Base-by-base conservation (phyloP, 148 eudicot species). In the Camellia sinensis region DNA sequence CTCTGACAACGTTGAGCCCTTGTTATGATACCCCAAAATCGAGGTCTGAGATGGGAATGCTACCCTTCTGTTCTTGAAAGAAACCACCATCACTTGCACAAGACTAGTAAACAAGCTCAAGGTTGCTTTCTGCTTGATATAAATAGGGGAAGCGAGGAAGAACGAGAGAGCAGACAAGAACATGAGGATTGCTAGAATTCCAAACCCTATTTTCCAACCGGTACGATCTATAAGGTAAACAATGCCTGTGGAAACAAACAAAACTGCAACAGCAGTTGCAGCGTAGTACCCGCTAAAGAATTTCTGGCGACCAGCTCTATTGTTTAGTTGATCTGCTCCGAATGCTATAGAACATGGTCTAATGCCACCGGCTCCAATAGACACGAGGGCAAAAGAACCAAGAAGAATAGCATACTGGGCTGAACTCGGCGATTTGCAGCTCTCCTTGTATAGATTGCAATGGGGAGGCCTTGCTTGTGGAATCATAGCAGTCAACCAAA, bases 291-390 rank as follows among this genome's bases (percentile, higher is more conserved):
- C 92, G 62, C 79, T 85, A 74, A 94, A 94, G 83, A 84, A 94
- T 71, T 87, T 91, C 69, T 92, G 18, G 8, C 85, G 88, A 73
- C 81, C 82, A 11, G 86, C 85, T 69, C 89, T 82, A 41, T 61
- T 84, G 78, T 92, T 94, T 5, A 94, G 62, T 80, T 94, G 98
- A 79, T 92, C 93, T 3, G 97, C 98, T 5, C 98, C 98, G 48
- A 94, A 94, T n/a, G 98, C 98, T 59, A 89, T 89, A 13, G 98
- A 94, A 70, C 94, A 91, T 0, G 98, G 91, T 59, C 95, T 80
- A 29, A 92, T 87, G 3, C 98, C 98, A 65, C 97, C 98, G 2
- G 97, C 95, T 3, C 98, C 98, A 22, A 94, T 78, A 4, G 97
- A 89, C 89, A 94, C 88, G 63, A 94, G 79, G 57, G 80, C 67